These are phyloP conservation scores for Didymella arachidicola DNA, from an alignment of 2,329 filamentous ascomycete species.

Conservation along the genomic window DNA sequence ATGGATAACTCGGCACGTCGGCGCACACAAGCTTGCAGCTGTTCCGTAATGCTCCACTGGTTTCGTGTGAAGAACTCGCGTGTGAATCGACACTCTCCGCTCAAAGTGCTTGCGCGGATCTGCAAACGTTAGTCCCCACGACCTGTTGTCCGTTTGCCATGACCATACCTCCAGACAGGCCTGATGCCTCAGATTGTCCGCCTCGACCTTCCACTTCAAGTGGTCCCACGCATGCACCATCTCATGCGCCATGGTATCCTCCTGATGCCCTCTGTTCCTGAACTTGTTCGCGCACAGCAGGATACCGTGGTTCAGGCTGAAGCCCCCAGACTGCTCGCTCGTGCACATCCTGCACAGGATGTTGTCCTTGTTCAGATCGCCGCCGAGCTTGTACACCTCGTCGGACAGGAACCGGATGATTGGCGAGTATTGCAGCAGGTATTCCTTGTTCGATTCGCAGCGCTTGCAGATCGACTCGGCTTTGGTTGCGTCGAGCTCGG, in stretches of 20 bases:
- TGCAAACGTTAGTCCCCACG: constrained; percentile 44
- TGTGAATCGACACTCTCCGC: constrained; percentile 90
- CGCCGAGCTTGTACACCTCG: constrained; percentile 80
- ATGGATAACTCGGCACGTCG: constrained; percentile 81
- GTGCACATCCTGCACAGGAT: constrained; percentile 85
- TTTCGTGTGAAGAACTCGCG: constrained; percentile 84
- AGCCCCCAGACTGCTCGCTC: constrained; percentile 77
- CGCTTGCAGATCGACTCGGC: constrained; percentile 79
- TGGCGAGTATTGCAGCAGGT: constrained; percentile 82
- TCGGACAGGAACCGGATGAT: constrained; percentile 86
- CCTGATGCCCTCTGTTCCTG: constrained; percentile 78
- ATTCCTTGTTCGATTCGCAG: constrained; percentile 84
- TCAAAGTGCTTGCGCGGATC: constrained; percentile 92
- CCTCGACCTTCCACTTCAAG: constrained; percentile 88
- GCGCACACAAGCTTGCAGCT: constrained; percentile 92
- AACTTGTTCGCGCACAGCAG: constrained; percentile 93
- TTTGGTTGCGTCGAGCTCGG: constrained; percentile 75
- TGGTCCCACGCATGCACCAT: constrained; percentile 98
- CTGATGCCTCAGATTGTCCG: constrained; percentile 81
- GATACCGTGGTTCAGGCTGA: constrained; percentile 86
- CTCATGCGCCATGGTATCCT: constrained; percentile 95
- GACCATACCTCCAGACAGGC: constrained; percentile 83
- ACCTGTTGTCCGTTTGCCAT: not conserved
- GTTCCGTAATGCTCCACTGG: constrained; percentile 88
- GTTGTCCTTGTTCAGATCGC: constrained; percentile 74